Conservation (phyloP, 2,329 filamentous ascomycete genomes). For the Aspergillus tubingensis region DNA sequence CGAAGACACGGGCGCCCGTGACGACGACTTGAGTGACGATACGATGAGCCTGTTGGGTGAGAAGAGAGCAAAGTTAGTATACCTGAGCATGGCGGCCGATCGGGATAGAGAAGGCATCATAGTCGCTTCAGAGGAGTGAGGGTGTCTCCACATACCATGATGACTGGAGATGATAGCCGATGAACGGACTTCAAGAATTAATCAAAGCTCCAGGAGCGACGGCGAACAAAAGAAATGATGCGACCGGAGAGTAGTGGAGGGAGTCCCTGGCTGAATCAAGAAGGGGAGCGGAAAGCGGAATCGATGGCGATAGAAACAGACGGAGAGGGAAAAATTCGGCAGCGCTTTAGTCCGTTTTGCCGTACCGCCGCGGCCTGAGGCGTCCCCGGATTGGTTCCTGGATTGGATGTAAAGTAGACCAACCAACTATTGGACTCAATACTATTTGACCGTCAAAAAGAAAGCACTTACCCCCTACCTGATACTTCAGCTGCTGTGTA, state of each 20-base stretch:
- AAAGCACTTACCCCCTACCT: no score
- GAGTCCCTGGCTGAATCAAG: neutral
- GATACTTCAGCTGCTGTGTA: no score
- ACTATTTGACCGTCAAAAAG: no score
- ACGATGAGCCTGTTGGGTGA: constrained; percentile 72
- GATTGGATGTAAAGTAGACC: neutral
- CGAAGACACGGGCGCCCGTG: constrained; percentile 86
- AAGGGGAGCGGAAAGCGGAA: neutral
- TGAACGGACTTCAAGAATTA: neutral
- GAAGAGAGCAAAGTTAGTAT: constrained; percentile 6
- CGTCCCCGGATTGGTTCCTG: neutral
- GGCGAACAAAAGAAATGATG: neutral
- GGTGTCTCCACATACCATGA: constrained; percentile 11
- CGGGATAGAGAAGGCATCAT: neutral
- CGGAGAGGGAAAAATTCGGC: constrained; percentile 26
- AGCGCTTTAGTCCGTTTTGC: constrained; percentile 11
- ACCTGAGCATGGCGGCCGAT: neutral
- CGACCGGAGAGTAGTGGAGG: neutral
- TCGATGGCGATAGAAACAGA: constrained; percentile 20
- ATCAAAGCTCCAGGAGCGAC: neutral
- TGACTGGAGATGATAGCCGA: neutral
- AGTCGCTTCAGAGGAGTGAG: neutral
- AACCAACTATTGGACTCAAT: no score
- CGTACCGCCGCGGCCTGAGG: neutral
- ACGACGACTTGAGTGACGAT: constrained; percentile 92